Percentiles rank a stretch among this genome's conserved stretches.
phyloP scores from a whole-genome alignment of 2,329 filamentous ascomycete species.

The Talaromyces sp. region DNA sequence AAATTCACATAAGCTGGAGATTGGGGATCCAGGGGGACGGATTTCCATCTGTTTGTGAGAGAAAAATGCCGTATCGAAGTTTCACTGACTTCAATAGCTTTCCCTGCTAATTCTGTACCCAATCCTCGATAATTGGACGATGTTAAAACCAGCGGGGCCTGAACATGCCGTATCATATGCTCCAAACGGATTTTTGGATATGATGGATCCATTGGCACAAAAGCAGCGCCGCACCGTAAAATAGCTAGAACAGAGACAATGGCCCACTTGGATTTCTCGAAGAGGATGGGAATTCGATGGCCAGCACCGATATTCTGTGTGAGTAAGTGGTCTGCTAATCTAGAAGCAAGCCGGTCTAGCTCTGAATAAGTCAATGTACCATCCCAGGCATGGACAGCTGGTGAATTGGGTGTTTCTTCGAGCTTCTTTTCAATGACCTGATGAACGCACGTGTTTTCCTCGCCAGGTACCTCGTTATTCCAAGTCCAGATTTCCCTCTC shows the following conservation, averaged over 20 bases:
- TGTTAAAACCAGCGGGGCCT: neutral
- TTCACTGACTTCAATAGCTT: neutral
- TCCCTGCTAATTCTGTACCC: neutral
- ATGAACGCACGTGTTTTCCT: slow-evolving; percentile 24
- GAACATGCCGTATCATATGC: neutral
- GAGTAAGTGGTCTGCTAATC: slow-evolving; percentile 25
- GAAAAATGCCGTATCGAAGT: neutral
- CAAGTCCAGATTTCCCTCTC: neutral
- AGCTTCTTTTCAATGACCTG: neutral
- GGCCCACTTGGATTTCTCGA: neutral
- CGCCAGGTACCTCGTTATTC: slow-evolving; percentile 55
- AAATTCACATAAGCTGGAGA: neutral
- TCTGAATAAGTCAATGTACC: slow-evolving; percentile 27
- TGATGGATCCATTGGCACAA: slow-evolving; percentile 1
- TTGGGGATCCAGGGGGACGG: neutral
- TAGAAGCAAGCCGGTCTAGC: slow-evolving; percentile 26
- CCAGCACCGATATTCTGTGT: slow-evolving; percentile 23
- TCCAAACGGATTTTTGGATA: neutral
- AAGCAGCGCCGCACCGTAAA: slow-evolving; percentile 2
- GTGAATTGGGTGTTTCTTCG: slow-evolving; percentile 14
- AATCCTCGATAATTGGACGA: neutral
- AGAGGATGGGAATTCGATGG: slow-evolving; percentile 8
- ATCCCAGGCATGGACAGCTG: slow-evolving; percentile 28
- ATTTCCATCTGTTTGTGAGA: neutral
- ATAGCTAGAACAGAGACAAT: slow-evolving; percentile 2